phyloP scores from a whole-genome alignment of 2,329 filamentous ascomycete genomes.

The Trichocomaceae sp. region DNA sequence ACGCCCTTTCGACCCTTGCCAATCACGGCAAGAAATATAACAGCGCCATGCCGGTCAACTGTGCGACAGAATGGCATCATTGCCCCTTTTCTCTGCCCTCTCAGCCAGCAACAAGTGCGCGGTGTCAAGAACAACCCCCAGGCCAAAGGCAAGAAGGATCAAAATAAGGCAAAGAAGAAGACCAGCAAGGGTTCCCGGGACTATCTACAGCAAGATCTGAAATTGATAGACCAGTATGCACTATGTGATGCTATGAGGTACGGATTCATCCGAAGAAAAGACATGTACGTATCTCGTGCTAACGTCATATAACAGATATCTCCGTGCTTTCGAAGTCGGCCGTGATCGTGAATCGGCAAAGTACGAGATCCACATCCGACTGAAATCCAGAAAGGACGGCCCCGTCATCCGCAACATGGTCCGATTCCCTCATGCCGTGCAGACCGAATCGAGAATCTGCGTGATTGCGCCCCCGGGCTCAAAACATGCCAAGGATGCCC shows the following conservation, averaged over 20 bases:
- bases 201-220: constrained; percentile 58
- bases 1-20: constrained; percentile 30
- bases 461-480: constrained; percentile 85
- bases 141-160: constrained; percentile 45
- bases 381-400: constrained; percentile 78
- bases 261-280: not conserved
- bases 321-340: constrained; percentile 89
- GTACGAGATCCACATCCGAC: constrained; percentile 80
- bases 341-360: constrained; percentile 65
- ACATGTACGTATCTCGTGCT: not conserved
- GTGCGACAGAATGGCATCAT: constrained; percentile 25
- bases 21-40: constrained; percentile 27
- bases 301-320: constrained; percentile 54
- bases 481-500: constrained; percentile 65
- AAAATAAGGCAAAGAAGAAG: constrained; percentile 40
- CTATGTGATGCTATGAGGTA: constrained; percentile 88
- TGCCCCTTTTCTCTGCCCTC: constrained; percentile 24
- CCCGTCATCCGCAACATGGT: constrained; percentile 82
- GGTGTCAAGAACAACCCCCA: constrained; percentile 31
- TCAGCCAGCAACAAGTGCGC: constrained; percentile 30
- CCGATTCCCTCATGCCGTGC: constrained; percentile 80
- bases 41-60: constrained; percentile 28
- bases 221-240: constrained; percentile 64
- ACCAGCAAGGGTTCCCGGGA: constrained; percentile 61
- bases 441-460: constrained; percentile 79